Evolutionary conservation across 2,329 filamentous ascomycete genomes (phyloP).

Genomic region (Verticillium nubilum): DNA sequence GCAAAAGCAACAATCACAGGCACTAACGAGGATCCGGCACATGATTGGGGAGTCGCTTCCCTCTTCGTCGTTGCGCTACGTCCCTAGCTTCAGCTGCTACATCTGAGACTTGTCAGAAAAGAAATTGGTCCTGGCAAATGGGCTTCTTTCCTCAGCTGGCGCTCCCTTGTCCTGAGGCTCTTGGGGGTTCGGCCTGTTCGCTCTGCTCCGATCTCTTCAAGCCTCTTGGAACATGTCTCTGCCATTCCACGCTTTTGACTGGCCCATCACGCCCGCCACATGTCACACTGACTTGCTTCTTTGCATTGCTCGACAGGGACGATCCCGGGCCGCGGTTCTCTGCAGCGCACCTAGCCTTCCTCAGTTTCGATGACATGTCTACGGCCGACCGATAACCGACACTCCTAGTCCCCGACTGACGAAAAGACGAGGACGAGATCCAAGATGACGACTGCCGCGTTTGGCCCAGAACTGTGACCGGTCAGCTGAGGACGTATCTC

Average conservation of each 20-base stretch:
- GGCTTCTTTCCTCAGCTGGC: conserved; percentile 1
- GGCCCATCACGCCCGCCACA: not conserved
- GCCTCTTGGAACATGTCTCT: not conserved
- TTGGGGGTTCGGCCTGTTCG: not conserved
- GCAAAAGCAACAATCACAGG: not conserved
- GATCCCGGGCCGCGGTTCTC: not conserved
- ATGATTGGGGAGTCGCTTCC: not conserved
- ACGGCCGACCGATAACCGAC: not conserved
- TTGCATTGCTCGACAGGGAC: not conserved
- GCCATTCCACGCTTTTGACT: not conserved
- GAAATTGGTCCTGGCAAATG: conserved; percentile 1
- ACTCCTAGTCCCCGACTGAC: not conserved
- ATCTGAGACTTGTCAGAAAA: not conserved
- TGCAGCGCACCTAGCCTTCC: not conserved
- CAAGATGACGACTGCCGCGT: not conserved
- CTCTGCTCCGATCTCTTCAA: not conserved
- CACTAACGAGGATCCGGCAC: not conserved
- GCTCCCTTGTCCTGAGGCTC: not conserved
- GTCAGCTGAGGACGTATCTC: not conserved
- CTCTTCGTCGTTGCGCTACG: not conserved
- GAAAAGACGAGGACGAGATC: not conserved
- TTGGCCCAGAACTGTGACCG: not conserved
- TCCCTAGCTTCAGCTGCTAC: not conserved
- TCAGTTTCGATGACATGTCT: not conserved
- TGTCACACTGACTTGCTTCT: not conserved